Evolutionary conservation across 352 stramenopile species (phyloP).

Genomic region (Phytopythium delawarense): DNA sequence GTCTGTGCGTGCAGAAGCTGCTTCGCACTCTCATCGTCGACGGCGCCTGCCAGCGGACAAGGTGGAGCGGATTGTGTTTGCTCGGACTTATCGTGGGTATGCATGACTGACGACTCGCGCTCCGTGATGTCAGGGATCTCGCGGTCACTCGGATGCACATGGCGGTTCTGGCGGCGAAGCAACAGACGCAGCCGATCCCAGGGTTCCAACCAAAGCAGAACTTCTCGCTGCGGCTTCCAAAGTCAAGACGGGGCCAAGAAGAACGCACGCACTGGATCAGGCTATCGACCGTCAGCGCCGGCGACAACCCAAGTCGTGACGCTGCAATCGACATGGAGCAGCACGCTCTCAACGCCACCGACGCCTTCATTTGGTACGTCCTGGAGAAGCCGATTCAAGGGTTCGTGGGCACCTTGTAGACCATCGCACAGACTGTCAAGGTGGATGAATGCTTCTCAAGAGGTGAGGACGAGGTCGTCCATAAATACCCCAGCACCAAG

Average conservation of each 20-base stretch:
- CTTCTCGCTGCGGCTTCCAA: slow-evolving; percentile 52
- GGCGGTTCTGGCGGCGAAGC: slow-evolving; percentile 36
- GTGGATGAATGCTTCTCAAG: neutral
- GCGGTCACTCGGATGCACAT: slow-evolving; percentile 50
- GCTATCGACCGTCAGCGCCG: slow-evolving; percentile 10
- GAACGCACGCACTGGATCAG: slow-evolving; percentile 20
- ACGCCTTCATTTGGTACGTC: slow-evolving; percentile 38
- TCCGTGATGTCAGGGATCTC: slow-evolving; percentile 25
- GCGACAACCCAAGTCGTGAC: neutral
- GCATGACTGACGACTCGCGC: neutral
- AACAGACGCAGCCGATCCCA: slow-evolving; percentile 18
- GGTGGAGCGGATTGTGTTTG: neutral
- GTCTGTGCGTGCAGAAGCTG: slow-evolving; percentile 61
- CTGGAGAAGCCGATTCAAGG: slow-evolving; percentile 37
- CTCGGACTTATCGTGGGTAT: neutral
- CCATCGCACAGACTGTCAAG: neutral
- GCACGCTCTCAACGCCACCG: neutral
- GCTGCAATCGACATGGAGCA: neutral
- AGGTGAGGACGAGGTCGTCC: slow-evolving; percentile 16
- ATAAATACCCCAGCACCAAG: slow-evolving; percentile 24
- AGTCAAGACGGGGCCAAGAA: slow-evolving; percentile 12
- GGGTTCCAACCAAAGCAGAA: slow-evolving; percentile 63
- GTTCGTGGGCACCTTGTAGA: slow-evolving; percentile 26
- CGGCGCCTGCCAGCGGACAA: slow-evolving; percentile 13
- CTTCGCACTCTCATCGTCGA: slow-evolving; percentile 42